Evolutionary conservation across 2,329 filamentous ascomycete species (phyloP).

Genomic region (Colletotrichum chrysophilum): DNA sequence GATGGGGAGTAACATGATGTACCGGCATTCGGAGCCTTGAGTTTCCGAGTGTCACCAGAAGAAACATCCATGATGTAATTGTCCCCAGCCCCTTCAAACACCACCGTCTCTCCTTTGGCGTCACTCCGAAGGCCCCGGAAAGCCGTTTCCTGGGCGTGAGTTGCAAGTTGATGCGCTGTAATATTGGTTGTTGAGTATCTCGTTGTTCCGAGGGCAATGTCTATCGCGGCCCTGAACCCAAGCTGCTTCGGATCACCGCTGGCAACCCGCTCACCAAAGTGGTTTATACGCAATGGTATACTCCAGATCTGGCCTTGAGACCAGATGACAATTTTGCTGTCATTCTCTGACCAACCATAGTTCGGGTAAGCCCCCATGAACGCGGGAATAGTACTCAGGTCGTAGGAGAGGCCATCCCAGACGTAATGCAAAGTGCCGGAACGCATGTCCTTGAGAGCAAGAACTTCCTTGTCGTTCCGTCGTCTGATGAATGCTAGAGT

Average conservation of each 20-base stretch:
- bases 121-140: background rate
- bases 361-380: background rate
- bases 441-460: background rate
- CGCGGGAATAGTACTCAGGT: background rate
- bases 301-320: background rate
- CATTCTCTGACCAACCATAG: background rate
- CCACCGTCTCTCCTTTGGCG: background rate
- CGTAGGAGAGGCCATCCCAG: background rate
- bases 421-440: background rate
- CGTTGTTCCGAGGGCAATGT: background rate
- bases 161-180: background rate
- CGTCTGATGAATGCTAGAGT: background rate
- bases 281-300: background rate
- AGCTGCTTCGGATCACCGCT: background rate
- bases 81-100: background rate
- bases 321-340: background rate
- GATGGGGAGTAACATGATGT: background rate
- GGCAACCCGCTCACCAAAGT: background rate
- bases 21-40: background rate
- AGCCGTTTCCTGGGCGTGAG: background rate
- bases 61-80: background rate
- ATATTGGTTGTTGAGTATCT: background rate
- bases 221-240: background rate
- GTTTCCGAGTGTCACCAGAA: fast-evolving
- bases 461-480: background rate